Evolutionary conservation across 2,329 filamentous ascomycete genomes (phyloP).

Genomic region (Pseudogymnoascus sp.): DNA sequence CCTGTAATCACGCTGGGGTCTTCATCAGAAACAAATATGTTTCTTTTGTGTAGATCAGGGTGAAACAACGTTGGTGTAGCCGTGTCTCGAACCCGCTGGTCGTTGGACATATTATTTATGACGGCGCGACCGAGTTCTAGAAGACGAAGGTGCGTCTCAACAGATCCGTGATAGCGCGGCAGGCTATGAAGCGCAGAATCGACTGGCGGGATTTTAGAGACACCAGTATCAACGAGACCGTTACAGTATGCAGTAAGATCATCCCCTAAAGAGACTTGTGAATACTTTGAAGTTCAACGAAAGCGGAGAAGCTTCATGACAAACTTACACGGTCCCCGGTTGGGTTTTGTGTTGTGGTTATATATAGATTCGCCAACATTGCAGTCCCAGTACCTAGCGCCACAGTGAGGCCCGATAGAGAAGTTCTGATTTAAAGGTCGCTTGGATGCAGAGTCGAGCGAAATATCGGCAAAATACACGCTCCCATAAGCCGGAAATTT

Average conservation of each 20-base stretch:
- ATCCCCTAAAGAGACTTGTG: too few species aligned
- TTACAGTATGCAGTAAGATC: conserved; percentile 29
- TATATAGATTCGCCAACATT: conserved; percentile 27
- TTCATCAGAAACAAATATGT: too few species aligned
- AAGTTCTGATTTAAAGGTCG: conserved; percentile 13
- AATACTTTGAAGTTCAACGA: too few species aligned
- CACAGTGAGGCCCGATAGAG: not conserved
- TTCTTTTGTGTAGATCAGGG: conserved; percentile 27
- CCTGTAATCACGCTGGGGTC: too few species aligned
- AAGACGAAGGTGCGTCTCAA: conserved; percentile 29
- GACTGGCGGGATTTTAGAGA: conserved; percentile 31
- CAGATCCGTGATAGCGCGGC: conserved; percentile 33
- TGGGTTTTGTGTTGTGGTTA: conserved; percentile 28
- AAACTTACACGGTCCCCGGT: conserved; percentile 33
- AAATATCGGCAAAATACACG: conserved; percentile 25
- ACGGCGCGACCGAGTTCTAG: conserved; percentile 26
- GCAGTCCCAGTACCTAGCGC: conserved; percentile 23
- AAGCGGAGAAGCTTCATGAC: conserved; percentile 16
- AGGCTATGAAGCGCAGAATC: too few species aligned
- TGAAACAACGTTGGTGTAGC: conserved; percentile 32
- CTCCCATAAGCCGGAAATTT: conserved; percentile 31
- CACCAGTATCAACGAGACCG: conserved; percentile 33
- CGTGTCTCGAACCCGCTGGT: conserved; percentile 24
- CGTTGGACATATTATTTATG: conserved; percentile 26
- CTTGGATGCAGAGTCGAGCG: conserved; percentile 10